These are phyloP conservation scores for Picochlorum sp. DNA, from an alignment of 139 green algal species.

Conservation along the genomic window DNA sequence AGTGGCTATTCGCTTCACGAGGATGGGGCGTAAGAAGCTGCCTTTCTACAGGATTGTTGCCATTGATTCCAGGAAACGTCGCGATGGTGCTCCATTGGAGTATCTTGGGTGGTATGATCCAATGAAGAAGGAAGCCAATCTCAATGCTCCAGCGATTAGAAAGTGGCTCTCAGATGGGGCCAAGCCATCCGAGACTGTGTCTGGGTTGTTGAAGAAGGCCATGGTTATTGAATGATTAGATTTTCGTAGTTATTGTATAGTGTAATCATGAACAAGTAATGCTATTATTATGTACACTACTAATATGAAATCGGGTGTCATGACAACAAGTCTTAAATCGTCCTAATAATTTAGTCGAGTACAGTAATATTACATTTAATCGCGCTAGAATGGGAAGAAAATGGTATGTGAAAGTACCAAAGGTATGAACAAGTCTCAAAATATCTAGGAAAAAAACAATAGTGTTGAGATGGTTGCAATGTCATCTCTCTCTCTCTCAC, in stretches of 20 bases:
- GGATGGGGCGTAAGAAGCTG: constrained; percentile 77
- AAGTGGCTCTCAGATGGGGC: constrained; percentile 82
- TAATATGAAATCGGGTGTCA: too few species aligned
- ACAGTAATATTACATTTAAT: too few species aligned
- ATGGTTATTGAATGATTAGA: constrained; percentile 36
- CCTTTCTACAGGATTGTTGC: constrained; percentile 87
- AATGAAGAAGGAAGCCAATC: constrained; percentile 78
- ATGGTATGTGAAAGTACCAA: too few species aligned
- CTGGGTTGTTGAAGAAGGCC: constrained; percentile 71
- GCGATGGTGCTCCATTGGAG: constrained; percentile 79
- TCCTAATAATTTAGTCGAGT: too few species aligned
- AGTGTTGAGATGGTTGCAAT: too few species aligned
- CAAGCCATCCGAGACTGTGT: constrained; percentile 78
- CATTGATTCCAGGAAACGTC: constrained; percentile 70
- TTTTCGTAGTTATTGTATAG: neutral
- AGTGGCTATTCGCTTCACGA: constrained; percentile 79
- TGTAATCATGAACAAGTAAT: neutral
- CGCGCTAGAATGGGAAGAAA: too few species aligned
- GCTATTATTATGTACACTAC: too few species aligned
- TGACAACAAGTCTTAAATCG: too few species aligned
- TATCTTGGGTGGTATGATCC: constrained; percentile 85
- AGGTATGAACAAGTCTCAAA: too few species aligned
- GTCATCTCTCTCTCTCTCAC: too few species aligned
- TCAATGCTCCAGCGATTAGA: constrained; percentile 92
- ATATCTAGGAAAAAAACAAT: too few species aligned